Evolutionary conservation across 495 filamentous ascomycete species (phyloP).

Genomic region (Xylaria nigripes): DNA sequence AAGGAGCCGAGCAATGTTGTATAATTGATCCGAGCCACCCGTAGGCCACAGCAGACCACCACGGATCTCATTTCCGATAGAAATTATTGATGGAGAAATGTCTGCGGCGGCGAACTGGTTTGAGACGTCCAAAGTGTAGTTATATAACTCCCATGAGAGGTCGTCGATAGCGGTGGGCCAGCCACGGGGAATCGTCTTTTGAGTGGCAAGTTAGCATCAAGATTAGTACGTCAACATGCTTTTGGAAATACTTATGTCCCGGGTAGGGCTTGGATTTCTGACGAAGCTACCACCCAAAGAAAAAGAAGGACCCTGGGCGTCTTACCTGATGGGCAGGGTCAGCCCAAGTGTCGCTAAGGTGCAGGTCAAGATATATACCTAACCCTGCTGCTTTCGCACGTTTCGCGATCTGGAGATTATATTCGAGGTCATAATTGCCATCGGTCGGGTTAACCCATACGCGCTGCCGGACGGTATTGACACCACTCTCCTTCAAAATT

Average conservation of each 20-base stretch:
- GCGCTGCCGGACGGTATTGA: conserved; percentile 65
- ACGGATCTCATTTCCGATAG: conserved; percentile 64
- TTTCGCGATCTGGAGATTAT: conserved; percentile 59
- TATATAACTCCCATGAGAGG: conserved; percentile 54
- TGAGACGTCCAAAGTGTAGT: conserved; percentile 54
- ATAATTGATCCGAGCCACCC: conserved; percentile 38
- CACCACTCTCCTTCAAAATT: conserved; percentile 54
- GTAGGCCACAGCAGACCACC: conserved; percentile 57
- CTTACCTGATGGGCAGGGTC: conserved; percentile 32
- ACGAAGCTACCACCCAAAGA: neutral
- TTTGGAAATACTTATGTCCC: neutral
- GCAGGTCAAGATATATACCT: conserved; percentile 59
- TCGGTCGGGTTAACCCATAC: conserved; percentile 63
- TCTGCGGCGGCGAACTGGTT: conserved; percentile 50
- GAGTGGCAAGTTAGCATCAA: conserved; percentile 11
- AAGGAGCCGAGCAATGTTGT: conserved; percentile 53
- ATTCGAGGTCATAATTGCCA: conserved; percentile 58
- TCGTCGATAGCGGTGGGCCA: conserved; percentile 53
- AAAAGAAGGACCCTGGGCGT: neutral
- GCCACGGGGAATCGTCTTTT: conserved; percentile 44
- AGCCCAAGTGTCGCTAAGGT: conserved; percentile 61
- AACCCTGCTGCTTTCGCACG: conserved; percentile 57
- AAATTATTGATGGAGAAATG: conserved; percentile 52
- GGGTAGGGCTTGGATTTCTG: neutral
- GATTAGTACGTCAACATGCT: neutral